Base-by-base conservation (phyloP, 352 stramenopile genomes). In the Phytophthora uliginosa region DNA sequence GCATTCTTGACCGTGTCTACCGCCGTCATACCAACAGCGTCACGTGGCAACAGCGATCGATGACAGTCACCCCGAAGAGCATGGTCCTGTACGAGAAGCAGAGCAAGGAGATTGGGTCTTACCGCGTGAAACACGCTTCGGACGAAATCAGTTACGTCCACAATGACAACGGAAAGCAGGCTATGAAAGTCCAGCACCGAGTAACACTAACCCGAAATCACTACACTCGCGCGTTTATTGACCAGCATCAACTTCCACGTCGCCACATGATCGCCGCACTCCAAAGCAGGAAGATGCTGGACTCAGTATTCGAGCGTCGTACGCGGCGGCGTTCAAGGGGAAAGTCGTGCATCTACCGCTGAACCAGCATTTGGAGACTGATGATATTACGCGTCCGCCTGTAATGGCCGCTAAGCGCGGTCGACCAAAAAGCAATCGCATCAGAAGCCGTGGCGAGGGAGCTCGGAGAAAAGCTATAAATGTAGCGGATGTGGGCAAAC, bases 1-100 rank as follows among this genome's bases (percentile, higher is more conserved):
- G 40, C 40, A 58, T 69, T 12, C 28, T 63, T 18, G 51, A 62
- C 28, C 9, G 17, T 9, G 7, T 6, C 6, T 66, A 59, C 20
- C 33, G 22, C 3, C 47, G 48, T 9, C n/a, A 33, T n/a, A 7
- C 12, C 17, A 12, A 66, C 57, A 15, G 57, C 59, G 33, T 38
- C 33, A 38, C 5, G 33, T 38, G 33, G 33, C 33, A 38, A 9
- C 33, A 38, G 33, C 5, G 9, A 38, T 38, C 33, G 5, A 38
- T 38, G 33, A 38, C 15, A 47, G 38, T 47, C 3, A n/a, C 38
- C 2, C n/a, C 59, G 34, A 59, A 53, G 15, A 42, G 20, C 7
- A 45, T 54, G 38, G 52, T 12, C 7, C 20, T 63, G 38, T 63
- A 55, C 42, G 13, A 48, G 10, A 7, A 10, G 17, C 40, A 48